Evolutionary conservation across 2,329 filamentous ascomycete genomes (phyloP), one percentile per base, ranked within the genome.

Genomic region (Fusarium newnesense): DNA sequence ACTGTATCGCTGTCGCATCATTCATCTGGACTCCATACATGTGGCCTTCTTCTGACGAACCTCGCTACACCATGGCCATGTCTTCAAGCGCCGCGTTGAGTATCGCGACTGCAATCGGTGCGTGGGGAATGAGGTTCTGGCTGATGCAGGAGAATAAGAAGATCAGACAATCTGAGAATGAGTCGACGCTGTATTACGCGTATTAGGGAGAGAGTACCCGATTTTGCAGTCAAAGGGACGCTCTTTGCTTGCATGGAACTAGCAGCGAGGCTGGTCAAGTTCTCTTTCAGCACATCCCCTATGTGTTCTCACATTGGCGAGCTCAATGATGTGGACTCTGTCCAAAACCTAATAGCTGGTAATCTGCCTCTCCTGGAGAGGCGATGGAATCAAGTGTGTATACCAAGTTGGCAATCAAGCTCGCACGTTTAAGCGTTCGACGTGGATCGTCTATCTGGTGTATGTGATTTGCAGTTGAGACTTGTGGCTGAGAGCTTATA

Each of bases 101-200:
- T 56, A 77, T 81, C 8, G 77, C 81, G 1, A 82, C 82, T 5
- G 81, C 80, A 9, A 74, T 80, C 10, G 76, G 77, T 40, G 83
- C 83, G 11, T 85, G 83, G 84, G 59, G 79, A 4, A 80, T 83
- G 75, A 79, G 76, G 58, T 53, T 77, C 4, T 78, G 80, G 69
- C 68, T 85, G 39, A 77, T 77, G 52, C 77, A 77, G 46, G 76
- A 77, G 40, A 85, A 85, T 54, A 78, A 76, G 56, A 82, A 81
- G 75, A 74, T 80, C 42, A 60, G 72, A 12, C 71, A 64, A 13
- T 66, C 67, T 7, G 71, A 80, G 32, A 70, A 77, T 2, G 68
- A 76, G 37, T 67, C 64, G 0, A 76, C 72, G 4, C 64, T 78
- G 9, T 80, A 78, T 50, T 80, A 79, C 28, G 77, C 79, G 4